These are phyloP conservation scores for Hibiscus tridactylites DNA, from an alignment of 345 rosid genomes.

Conservation along the genomic window DNA sequence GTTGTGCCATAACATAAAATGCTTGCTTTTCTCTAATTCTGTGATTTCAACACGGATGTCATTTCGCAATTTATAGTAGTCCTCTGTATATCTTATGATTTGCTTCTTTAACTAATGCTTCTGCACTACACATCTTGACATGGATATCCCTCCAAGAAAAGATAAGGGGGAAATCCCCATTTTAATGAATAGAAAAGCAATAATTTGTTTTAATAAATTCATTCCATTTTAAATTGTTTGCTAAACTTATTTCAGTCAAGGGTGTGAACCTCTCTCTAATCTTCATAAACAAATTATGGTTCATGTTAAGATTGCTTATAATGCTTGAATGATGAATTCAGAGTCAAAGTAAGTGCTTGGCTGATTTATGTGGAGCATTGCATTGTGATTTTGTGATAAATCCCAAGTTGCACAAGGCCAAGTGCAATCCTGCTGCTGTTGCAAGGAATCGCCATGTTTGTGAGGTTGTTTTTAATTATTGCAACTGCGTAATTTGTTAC, in stretches of 20 bases:
- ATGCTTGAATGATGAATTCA: conserved; percentile 25
- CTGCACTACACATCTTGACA: not conserved
- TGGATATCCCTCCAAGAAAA: not conserved
- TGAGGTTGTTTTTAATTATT: conserved; percentile 50
- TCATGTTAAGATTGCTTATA: conserved; percentile 5
- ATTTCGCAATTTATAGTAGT: not conserved
- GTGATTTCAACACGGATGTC: no score
- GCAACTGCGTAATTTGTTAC: not conserved
- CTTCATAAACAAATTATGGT: not conserved
- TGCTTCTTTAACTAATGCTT: not conserved
- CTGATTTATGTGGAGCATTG: conserved; percentile 91
- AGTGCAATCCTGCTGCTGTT: conserved; percentile 90
- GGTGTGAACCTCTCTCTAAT: not conserved
- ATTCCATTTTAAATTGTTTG: not conserved
- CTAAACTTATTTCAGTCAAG: not conserved
- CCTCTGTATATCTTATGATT: not conserved
- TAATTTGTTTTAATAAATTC: not conserved
- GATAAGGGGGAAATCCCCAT: not conserved
- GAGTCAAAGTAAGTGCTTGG: conserved; percentile 76
- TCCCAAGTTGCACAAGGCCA: conserved; percentile 50
- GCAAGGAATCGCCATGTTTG: conserved; percentile 78
- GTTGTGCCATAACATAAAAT: not conserved
- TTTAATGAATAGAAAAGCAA: conserved; percentile 1
- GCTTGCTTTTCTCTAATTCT: not conserved
- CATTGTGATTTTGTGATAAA: conserved; percentile 72